Conservation (phyloP, 192 early-diverging fungal species). For the Rhizoclosmatium globosum region DNA sequence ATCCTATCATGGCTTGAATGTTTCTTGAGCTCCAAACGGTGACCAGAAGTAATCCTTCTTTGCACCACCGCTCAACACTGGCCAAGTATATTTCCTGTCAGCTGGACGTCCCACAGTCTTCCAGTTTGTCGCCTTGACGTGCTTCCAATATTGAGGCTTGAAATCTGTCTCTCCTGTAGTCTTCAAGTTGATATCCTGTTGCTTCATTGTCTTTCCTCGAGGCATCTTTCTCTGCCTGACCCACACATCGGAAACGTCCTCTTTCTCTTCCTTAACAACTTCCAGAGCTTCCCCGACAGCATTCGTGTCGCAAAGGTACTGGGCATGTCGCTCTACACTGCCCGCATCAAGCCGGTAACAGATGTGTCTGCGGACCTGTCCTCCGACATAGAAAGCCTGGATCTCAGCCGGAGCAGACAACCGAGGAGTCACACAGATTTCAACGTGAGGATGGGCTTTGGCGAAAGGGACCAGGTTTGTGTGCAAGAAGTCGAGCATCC, state of each 20-base stretch:
- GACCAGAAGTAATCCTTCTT: slow-evolving; percentile 31
- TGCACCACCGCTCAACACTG: slow-evolving; percentile 23
- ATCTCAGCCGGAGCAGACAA: slow-evolving; percentile 33
- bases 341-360: slow-evolving; percentile 17
- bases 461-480: slow-evolving; percentile 38
- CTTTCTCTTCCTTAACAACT: slow-evolving; percentile 29
- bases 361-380: slow-evolving; percentile 25
- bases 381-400: slow-evolving; percentile 44
- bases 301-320: slow-evolving; percentile 45
- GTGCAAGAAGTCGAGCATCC: slow-evolving; percentile 53
- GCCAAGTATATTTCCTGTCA: slow-evolving; percentile 31
- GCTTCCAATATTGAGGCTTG: slow-evolving; percentile 20
- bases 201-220: slow-evolving; percentile 10
- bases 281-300: neutral
- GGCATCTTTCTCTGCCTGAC: slow-evolving; percentile 18
- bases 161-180: slow-evolving; percentile 20
- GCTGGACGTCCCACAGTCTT: slow-evolving; percentile 37
- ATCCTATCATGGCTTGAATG: slow-evolving; percentile 46
- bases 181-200: slow-evolving; percentile 33
- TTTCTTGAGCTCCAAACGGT: slow-evolving; percentile 47
- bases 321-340: slow-evolving; percentile 32
- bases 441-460: slow-evolving; percentile 41
- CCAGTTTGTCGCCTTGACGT: slow-evolving; percentile 33
- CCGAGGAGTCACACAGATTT: slow-evolving; percentile 36
- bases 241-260: slow-evolving; percentile 16